These are phyloP conservation scores for Aspergillus sp. DNA, from an alignment of 2,329 filamentous ascomycete genomes.

Conservation along the genomic window DNA sequence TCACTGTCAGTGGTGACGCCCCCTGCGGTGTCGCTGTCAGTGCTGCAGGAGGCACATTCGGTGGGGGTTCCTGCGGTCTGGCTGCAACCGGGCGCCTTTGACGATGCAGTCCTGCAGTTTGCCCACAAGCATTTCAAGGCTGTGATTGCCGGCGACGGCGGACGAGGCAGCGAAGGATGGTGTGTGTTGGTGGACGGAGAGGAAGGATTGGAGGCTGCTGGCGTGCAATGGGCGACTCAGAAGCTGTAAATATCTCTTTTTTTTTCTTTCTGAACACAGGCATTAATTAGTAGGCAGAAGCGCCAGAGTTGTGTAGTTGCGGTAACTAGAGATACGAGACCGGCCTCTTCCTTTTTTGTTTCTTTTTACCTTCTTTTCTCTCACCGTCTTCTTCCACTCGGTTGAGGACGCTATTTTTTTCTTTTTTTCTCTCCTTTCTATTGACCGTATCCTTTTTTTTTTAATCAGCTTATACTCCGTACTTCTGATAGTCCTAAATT, in stretches of 20 bases:
- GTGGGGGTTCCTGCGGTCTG: constrained; percentile 68
- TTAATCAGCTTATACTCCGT: neutral
- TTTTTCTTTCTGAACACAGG: too few relatives aligned
- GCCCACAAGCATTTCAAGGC: constrained; percentile 62
- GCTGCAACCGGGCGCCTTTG: constrained; percentile 85
- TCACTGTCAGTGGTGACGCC: constrained; percentile 82
- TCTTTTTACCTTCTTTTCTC: constrained; percentile 1
- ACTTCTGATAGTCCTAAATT: neutral
- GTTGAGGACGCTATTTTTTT: neutral
- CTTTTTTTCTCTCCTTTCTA: neutral
- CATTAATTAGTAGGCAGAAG: too few relatives aligned
- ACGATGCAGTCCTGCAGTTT: constrained; percentile 64
- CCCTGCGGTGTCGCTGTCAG: constrained; percentile 62
- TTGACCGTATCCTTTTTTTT: neutral
- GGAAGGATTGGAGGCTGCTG: constrained; percentile 48
- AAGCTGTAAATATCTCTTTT: constrained; percentile 23
- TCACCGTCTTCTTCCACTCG: neutral
- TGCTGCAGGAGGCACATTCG: constrained; percentile 68
- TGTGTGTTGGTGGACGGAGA: constrained; percentile 83
- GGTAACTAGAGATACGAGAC: constrained; percentile 5
- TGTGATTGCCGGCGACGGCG: constrained; percentile 58
- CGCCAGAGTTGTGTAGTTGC: too few relatives aligned
- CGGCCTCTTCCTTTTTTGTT: constrained; percentile 2
- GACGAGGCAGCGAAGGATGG: constrained; percentile 65
- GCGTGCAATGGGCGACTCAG: constrained; percentile 41